Evolutionary conservation across 148 eudicot genomes (phyloP).

Genomic region (Rhododendron williamsianum): DNA sequence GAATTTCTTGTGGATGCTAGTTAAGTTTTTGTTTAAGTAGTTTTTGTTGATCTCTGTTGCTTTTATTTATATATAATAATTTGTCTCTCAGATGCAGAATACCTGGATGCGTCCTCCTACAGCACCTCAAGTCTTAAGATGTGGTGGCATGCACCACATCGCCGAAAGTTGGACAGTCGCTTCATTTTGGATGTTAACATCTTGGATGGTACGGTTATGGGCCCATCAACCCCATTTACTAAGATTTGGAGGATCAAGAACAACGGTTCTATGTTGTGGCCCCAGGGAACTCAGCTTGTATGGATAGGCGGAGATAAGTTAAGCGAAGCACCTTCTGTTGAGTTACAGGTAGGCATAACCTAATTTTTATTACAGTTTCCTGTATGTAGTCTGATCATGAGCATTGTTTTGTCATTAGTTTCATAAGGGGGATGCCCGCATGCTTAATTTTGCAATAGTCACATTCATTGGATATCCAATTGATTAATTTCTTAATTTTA

Average conservation of each 20-base stretch:
- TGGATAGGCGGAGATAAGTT: slow-evolving; percentile 79
- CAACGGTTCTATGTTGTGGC: slow-evolving; percentile 60
- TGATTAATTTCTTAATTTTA: neutral
- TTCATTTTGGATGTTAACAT: slow-evolving; percentile 64
- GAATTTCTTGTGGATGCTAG: neutral
- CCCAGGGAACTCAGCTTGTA: slow-evolving; percentile 45
- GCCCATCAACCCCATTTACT: slow-evolving; percentile 68
- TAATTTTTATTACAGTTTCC: neutral
- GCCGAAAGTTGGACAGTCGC: slow-evolving; percentile 54
- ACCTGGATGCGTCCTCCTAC: slow-evolving; percentile 13
- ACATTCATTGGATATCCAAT: neutral
- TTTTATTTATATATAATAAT: neutral
- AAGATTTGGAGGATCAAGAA: slow-evolving; percentile 89
- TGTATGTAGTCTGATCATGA: neutral
- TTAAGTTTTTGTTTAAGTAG: neutral
- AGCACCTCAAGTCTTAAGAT: slow-evolving; percentile 17
- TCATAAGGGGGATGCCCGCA: neutral
- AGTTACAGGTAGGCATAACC: slow-evolving; percentile 40
- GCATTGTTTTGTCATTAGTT: neutral
- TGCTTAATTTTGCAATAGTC: neutral
- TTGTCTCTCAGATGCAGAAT: slow-evolving; percentile 12
- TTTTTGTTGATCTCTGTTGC: neutral
- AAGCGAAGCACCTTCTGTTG: slow-evolving; percentile 31
- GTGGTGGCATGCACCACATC: slow-evolving; percentile 16
- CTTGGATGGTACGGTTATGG: slow-evolving; percentile 69